These are phyloP conservation scores for Tricholoma saponaceum DNA, from an alignment of 768 basidiomycete species.

Conservation along the genomic window DNA sequence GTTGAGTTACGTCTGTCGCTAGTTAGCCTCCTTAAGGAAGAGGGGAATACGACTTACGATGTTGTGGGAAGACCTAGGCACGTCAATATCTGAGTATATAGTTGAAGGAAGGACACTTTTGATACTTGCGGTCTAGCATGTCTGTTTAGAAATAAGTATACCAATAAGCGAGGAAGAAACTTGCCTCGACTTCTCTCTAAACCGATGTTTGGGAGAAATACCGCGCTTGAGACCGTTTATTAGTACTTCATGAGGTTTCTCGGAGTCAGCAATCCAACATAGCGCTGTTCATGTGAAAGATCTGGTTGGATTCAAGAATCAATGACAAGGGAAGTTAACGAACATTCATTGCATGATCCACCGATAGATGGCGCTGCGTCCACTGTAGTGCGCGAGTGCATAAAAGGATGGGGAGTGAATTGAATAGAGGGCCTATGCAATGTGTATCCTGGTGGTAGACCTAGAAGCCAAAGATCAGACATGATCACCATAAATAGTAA, in stretches of 20 bases:
- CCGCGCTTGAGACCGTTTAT: constrained; percentile 82
- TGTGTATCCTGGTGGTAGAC: constrained; percentile 43
- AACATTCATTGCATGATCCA: constrained; percentile 71
- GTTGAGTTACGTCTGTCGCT: constrained; percentile 18
- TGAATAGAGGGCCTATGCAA: constrained; percentile 46
- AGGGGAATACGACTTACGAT: constrained; percentile 12
- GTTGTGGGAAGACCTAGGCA: constrained; percentile 10
- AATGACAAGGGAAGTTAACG: constrained; percentile 7
- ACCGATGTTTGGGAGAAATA: constrained; percentile 65
- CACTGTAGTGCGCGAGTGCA: constrained; percentile 45
- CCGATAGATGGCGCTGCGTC: constrained; percentile 21
- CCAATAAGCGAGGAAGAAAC: not conserved
- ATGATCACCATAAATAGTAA: not conserved
- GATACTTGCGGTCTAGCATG: constrained; percentile 44
- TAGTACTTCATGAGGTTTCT: constrained; percentile 52
- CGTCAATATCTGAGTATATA: constrained; percentile 30
- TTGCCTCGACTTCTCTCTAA: constrained; percentile 60
- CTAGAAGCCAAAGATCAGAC: constrained; percentile 23
- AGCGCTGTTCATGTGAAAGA: constrained; percentile 44
- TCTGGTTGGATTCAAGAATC: not conserved
- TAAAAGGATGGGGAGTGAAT: constrained; percentile 60
- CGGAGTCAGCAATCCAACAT: constrained; percentile 60
- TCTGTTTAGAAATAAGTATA: not conserved
- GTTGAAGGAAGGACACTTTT: constrained; percentile 48
- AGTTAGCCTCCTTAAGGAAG: not conserved